A percentile compares a stretch with the other conserved stretches of the same genome.
phyloP scores from a whole-genome alignment of 2,329 filamentous ascomycete genomes.

The Colletotrichum siamense region DNA sequence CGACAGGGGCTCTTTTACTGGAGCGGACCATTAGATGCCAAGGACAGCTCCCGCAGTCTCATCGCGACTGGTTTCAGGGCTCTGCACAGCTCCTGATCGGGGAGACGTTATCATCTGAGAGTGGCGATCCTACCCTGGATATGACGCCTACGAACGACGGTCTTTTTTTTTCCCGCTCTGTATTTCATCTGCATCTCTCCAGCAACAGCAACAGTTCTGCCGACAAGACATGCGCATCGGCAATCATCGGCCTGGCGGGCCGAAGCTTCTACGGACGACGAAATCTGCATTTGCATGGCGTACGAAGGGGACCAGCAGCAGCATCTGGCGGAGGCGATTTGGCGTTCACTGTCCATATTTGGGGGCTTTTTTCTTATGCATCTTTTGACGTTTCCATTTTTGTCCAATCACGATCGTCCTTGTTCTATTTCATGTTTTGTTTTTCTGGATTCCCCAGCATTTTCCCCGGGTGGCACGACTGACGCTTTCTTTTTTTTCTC shows the following conservation, averaged over 20 bases:
- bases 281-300: constrained; percentile 11
- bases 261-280: neutral
- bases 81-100: constrained; percentile 51
- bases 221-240: neutral
- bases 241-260: constrained; percentile 15
- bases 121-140: neutral
- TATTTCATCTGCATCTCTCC: neutral
- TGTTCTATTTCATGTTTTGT: neutral
- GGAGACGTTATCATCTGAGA: neutral
- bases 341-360: neutral
- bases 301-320: neutral
- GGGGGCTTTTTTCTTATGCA: neutral
- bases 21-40: constrained; percentile 76
- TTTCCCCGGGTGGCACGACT: neutral
- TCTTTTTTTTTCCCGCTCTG: neutral
- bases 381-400: neutral
- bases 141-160: neutral
- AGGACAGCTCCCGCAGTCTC: constrained; percentile 61
- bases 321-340: neutral
- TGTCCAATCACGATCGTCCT: neutral
- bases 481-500: neutral
- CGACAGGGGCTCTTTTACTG: constrained; percentile 78
- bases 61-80: constrained; percentile 64
- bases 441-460: neutral
- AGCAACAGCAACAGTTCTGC: constrained; percentile 1